These are phyloP conservation scores for Fusarium mangiferae DNA, from an alignment of 2,329 filamentous ascomycete genomes.

Conservation along the genomic window DNA sequence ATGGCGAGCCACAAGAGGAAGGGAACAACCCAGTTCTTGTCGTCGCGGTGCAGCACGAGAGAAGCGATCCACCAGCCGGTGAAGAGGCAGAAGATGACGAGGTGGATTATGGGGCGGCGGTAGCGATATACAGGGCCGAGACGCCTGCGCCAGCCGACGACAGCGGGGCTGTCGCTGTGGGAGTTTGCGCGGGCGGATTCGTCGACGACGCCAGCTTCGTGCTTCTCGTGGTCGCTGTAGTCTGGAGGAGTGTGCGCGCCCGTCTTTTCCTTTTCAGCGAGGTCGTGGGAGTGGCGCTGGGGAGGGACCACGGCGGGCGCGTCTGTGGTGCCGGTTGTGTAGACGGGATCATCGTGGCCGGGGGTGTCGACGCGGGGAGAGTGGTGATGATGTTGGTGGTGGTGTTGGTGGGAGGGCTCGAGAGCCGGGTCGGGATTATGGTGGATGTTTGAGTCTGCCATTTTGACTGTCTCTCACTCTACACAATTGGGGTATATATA, in stretches of 20 bases:
- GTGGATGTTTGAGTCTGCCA: slow-evolving; percentile 33
- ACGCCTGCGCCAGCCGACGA: slow-evolving; percentile 26
- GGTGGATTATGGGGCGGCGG: slow-evolving; percentile 58
- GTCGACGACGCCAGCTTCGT: slow-evolving; percentile 45
- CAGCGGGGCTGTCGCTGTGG: not conserved
- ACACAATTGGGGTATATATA: not conserved
- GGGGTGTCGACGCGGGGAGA: slow-evolving; percentile 48
- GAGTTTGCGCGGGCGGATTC: slow-evolving; percentile 43
- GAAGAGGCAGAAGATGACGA: slow-evolving; percentile 56
- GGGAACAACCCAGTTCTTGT: slow-evolving; percentile 84
- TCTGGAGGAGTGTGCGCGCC: slow-evolving; percentile 46
- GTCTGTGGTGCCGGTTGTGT: slow-evolving; percentile 55
- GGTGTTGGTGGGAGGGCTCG: slow-evolving; percentile 55
- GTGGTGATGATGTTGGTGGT: slow-evolving; percentile 57
- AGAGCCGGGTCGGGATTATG: slow-evolving; percentile 42
- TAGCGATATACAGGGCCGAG: slow-evolving; percentile 55
- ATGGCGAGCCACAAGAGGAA: slow-evolving; percentile 84
- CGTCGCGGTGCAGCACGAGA: slow-evolving; percentile 75
- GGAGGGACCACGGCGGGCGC: slow-evolving; percentile 50
- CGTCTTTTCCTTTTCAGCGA: slow-evolving; percentile 34
- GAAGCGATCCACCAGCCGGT: slow-evolving; percentile 81
- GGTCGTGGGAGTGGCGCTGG: slow-evolving; percentile 31
- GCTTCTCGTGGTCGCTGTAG: slow-evolving; percentile 55
- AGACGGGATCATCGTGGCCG: slow-evolving; percentile 56
- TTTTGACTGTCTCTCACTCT: not conserved